phyloP scores from a whole-genome alignment of 2,329 filamentous ascomycete species.

The Penicillium palitans region DNA sequence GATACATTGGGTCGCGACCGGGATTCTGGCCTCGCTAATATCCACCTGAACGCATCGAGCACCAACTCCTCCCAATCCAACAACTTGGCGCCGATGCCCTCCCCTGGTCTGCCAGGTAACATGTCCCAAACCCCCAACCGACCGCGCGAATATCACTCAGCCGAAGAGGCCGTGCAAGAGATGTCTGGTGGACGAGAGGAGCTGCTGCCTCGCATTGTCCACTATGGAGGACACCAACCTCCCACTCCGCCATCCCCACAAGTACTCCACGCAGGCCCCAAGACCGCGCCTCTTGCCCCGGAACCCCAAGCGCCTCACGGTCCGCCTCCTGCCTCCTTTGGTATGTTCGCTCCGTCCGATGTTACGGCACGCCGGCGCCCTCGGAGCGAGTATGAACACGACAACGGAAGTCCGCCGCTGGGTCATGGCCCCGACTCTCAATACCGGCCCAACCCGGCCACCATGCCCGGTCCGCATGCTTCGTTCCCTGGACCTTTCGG shows the following conservation, averaged over 20 bases:
- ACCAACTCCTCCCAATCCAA: constrained; percentile 65
- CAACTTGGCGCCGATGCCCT: constrained; percentile 69
- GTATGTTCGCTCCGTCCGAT: constrained; percentile 34
- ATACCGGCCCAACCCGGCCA: constrained; percentile 39
- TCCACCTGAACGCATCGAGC: constrained; percentile 59
- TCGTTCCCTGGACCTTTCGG: constrained; percentile 69
- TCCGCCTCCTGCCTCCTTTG: constrained; percentile 54
- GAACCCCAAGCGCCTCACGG: constrained; percentile 65
- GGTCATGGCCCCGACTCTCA: constrained; percentile 66
- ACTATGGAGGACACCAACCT: constrained; percentile 91
- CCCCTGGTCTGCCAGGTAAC: constrained; percentile 67
- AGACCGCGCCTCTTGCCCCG: constrained; percentile 27
- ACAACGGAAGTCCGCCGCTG: constrained; percentile 81
- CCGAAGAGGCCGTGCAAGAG: constrained; percentile 91
- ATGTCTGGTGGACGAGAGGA: constrained; percentile 90
- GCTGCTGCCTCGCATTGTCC: constrained; percentile 86
- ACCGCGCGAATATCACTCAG: constrained; percentile 85
- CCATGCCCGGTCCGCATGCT: constrained; percentile 27
- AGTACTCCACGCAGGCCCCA: constrained; percentile 29
- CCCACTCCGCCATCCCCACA: constrained; percentile 81
- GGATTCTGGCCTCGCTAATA: constrained; percentile 35
- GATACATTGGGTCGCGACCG: constrained; percentile 62
- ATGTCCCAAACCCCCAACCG: constrained; percentile 58
- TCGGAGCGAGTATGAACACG: constrained; percentile 85
- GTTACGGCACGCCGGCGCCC: constrained; percentile 64